Base-by-base conservation (phyloP, 257 asterid genomes). In the Rubia yunnanensis region DNA sequence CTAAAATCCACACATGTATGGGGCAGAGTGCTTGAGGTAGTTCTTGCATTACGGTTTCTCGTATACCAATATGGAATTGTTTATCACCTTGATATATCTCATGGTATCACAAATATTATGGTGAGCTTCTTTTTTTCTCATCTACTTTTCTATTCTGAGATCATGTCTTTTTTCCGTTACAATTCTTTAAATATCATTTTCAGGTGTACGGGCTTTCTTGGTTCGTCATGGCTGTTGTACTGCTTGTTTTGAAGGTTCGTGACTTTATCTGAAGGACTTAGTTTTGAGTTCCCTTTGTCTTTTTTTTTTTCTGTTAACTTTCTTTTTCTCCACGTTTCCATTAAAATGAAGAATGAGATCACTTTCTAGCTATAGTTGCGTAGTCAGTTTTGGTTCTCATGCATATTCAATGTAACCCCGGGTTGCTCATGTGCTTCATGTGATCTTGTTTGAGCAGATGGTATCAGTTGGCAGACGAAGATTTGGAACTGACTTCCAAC, bases 171-270 rank as follows among this genome's bases (percentile, higher is more conserved):
- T 34, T 24, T 67, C 68, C 66, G 56, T 57, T 57, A 48, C 18
- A 5, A 56, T 48, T 77, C 70, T 44, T 58, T 27, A 66, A 67
- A 62, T 71, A 53, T 60, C 77, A 60, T 54, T 56, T 26, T 1
- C 77, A 92, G 99, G 97, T 94, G 55, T 94, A 90, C 73, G 99
- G 97, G 69, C 85, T 94, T 68, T 90, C 99, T 63, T 94, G 96
- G 99, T 87, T 89, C 70, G 97, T 90, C 73, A 86, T 94, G 97
- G 77, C 70, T 52, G 75, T 82, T 63, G 96, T 64, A 26, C 95
- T 94, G 66, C 77, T 82, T 32, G 97, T 90, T 64, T 75, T 94
- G 68, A 94, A 94, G 99, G 97, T 90, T 11, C 14, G 5, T 13
- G n/a, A n/a, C n/a, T n/a, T n/a, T n/a, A n/a, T n/a, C n/a, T n/a